Base-by-base conservation (phyloP, 306 rosid species). In the Sechiopsis laciniata region DNA sequence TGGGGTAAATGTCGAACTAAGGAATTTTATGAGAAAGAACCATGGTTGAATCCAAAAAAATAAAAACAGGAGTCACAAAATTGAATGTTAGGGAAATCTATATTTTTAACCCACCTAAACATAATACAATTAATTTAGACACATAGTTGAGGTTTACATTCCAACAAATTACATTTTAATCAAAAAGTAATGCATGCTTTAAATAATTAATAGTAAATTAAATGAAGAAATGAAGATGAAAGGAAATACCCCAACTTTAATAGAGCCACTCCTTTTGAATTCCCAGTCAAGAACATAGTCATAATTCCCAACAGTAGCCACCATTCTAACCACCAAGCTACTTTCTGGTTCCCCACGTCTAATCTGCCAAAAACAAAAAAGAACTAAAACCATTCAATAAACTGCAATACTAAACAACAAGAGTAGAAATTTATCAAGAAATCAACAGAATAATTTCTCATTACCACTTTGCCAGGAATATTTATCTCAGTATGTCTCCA, bases 221-320 rank as follows among this genome's bases (percentile, higher is more conserved):
- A 17, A 19, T 7, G 61, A 55, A 55, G 61, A 55, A 55, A 55
- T 19, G 32, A 29, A 2, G 46, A n/a, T n/a, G 71, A 65, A 40
- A 65, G 16, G 14, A 5, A 65, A 80, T 82, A 89, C 96, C 88
- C 96, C 96, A 79, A 90, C 88, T 84, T 88, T 88, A 56, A 92
- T 90, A 62, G 84, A 78, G 20, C 97, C 97, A 82, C 87, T 88
- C 62, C 55, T 67, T 15, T 78, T 78, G 76, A 92, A 92, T 73
- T 90, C 97, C 97, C 97, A 92, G 65, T 92, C 97, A 79, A 92
- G 92, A 78, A 92, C 75, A 83, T 92, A 92, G 73, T 92, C 97
- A 26, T 92, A 90, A 79, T 92, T 92, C 12, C 97, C 97, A 53
- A 90, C 96, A 35, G 85, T 87, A 32, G 97, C 96, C 76, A 90